These are phyloP conservation scores for Xylaria curta DNA, from an alignment of 495 filamentous ascomycete species.

Conservation along the genomic window DNA sequence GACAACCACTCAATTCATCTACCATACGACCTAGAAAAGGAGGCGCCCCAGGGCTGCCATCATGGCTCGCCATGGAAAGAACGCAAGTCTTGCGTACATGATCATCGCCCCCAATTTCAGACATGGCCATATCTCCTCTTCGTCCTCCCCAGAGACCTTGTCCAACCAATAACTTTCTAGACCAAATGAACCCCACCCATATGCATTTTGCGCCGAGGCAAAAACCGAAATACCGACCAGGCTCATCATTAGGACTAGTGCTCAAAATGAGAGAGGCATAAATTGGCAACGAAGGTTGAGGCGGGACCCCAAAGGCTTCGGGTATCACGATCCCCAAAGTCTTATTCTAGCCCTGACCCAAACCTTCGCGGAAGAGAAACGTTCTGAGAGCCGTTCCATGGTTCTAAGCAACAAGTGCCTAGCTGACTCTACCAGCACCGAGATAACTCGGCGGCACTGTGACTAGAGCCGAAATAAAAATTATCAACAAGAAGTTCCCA, in stretches of 20 bases:
- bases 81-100: slow-evolving; percentile 23
- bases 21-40: slow-evolving; percentile 21
- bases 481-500: slow-evolving; percentile 28
- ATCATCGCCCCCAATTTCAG: slow-evolving; percentile 3
- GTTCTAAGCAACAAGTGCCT: not conserved
- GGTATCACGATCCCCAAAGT: slow-evolving; percentile 20
- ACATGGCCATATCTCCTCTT: slow-evolving; percentile 15
- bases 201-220: slow-evolving; percentile 17
- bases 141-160: slow-evolving; percentile 11
- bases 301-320: slow-evolving; percentile 24
- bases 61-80: slow-evolving; percentile 24
- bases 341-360: not conserved
- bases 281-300: slow-evolving; percentile 30
- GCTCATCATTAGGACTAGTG: slow-evolving; percentile 37
- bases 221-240: slow-evolving; percentile 35
- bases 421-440: slow-evolving; percentile 7
- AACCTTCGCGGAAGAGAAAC: slow-evolving; percentile 6
- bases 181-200: slow-evolving; percentile 24
- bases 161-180: slow-evolving; percentile 27
- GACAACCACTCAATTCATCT: slow-evolving; percentile 28
- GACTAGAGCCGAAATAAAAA: slow-evolving; percentile 29
- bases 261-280: slow-evolving; percentile 37
- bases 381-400: slow-evolving; percentile 12
- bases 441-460: not conserved
- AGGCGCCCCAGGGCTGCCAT: slow-evolving; percentile 26